Base-by-base conservation (phyloP, 495 filamentous ascomycete genomes). In the Aspergillus sclerotioniger region DNA sequence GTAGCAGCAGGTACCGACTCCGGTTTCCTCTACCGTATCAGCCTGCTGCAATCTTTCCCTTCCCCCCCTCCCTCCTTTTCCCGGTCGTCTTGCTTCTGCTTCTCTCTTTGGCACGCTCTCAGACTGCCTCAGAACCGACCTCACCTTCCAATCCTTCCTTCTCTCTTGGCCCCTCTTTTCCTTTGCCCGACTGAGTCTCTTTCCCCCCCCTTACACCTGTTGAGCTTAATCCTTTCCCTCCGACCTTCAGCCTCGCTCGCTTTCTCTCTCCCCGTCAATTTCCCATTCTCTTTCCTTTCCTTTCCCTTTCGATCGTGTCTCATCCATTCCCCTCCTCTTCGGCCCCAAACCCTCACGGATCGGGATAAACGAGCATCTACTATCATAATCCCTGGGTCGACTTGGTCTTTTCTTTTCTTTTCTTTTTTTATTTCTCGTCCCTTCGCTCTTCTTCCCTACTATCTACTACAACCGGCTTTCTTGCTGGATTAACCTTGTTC, bases 61-160 rank as follows among this genome's bases (percentile, higher is more conserved):
- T 25, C 5, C 9, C 2, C 33, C 33, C 9, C 13, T 8, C 33
- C 33, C 33, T 37, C 33, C 33, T 37, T 37, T 37, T 37, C 33
- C 33, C 13, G 33, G 9, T 37, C 13, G 37, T 41, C 32, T 37
- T 58, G 48, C 53, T 60, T 61, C 53, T 64, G 44, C 53, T 56
- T 58, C 12, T 53, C 37, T 53, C 41, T 35, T 48, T 53, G 45
- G 41, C 54, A 41, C 41, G 28, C 63, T 68, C 62, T 56, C 58
- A 59, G 59, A 71, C 71, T 64, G 55, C 62, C 55, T 63, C 65
- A 25, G 25, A 25, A 25, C 25, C 25, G 66, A 62, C 56, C 64
- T 64, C 61, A 51, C 59, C 51, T 59, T 49, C 56, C 50, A 56
- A 63, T 63, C 63, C 60, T 66, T 66, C 62, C 68, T n/a, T n/a